phyloP scores from a whole-genome alignment of 2,329 filamentous ascomycete genomes.

The Aspergillus luchuensis region DNA sequence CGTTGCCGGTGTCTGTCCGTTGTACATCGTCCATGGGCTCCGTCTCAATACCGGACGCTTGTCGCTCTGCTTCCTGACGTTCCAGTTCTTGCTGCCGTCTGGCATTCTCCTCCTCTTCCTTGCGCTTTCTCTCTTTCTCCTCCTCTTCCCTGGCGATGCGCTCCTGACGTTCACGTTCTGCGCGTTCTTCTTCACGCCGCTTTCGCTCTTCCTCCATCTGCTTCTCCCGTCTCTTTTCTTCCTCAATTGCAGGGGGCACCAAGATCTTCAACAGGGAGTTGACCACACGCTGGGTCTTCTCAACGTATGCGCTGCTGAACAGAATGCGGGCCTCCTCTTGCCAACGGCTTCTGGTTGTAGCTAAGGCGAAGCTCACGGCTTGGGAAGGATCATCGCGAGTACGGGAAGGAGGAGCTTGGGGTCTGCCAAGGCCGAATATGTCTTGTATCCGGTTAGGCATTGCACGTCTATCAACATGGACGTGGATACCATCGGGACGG shows the following conservation, averaged over 20 bases:
- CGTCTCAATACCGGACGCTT: slow-evolving; percentile 46
- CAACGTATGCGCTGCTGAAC: slow-evolving; percentile 68
- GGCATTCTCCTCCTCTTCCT: slow-evolving; percentile 70
- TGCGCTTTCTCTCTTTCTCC: slow-evolving; percentile 69
- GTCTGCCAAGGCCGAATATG: slow-evolving; percentile 41
- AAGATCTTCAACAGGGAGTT: slow-evolving; percentile 71
- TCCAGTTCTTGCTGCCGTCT: slow-evolving; percentile 62
- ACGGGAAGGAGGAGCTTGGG: slow-evolving; percentile 33
- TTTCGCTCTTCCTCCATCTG: slow-evolving; percentile 59
- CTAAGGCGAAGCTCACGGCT: slow-evolving; percentile 72
- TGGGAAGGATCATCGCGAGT: slow-evolving; percentile 59
- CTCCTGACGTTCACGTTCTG: slow-evolving; percentile 63
- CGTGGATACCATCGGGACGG: slow-evolving; percentile 55
- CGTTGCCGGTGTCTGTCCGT: slow-evolving; percentile 44
- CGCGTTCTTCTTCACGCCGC: slow-evolving; percentile 62
- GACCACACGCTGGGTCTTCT: slow-evolving; percentile 69
- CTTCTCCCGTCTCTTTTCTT: slow-evolving; percentile 70
- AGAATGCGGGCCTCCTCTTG: slow-evolving; percentile 86
- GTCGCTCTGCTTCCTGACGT: slow-evolving; percentile 60
- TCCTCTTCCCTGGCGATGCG: slow-evolving; percentile 68
- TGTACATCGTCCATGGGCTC: slow-evolving; percentile 79
- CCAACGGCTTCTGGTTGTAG: slow-evolving; percentile 76
- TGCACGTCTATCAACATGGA: slow-evolving; percentile 56
- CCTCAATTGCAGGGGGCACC: slow-evolving; percentile 80
- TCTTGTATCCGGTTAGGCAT: slow-evolving; percentile 58